These are phyloP conservation scores for Hydnum rufescens DNA, from an alignment of 768 basidiomycete genomes.

Conservation along the genomic window DNA sequence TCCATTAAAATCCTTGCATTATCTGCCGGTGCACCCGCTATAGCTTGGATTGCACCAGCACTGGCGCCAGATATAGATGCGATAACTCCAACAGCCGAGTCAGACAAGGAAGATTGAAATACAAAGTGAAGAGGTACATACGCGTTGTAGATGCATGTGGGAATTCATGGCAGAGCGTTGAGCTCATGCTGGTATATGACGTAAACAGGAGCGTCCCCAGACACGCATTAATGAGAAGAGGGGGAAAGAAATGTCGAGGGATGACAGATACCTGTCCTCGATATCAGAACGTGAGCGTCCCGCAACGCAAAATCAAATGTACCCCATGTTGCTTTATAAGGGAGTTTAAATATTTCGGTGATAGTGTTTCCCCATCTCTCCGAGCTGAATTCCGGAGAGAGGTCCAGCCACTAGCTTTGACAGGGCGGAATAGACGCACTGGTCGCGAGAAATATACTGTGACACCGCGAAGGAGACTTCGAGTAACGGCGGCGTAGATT, in stretches of 20 bases:
- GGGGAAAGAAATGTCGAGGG: slow-evolving; percentile 10
- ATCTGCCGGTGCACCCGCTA: slow-evolving; percentile 10
- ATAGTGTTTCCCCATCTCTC: slow-evolving; percentile 3
- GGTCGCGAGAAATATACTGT: slow-evolving; percentile 10
- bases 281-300: neutral
- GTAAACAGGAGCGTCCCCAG: slow-evolving; percentile 10
- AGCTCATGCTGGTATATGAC: slow-evolving; percentile 5
- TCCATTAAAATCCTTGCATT: slow-evolving; percentile 9
- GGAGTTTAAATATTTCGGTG: slow-evolving; percentile 6
- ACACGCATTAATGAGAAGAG: slow-evolving; percentile 8
- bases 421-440: slow-evolving; percentile 8
- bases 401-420: slow-evolving; percentile 10
- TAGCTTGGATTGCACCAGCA: slow-evolving; percentile 6
- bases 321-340: slow-evolving; percentile 10
- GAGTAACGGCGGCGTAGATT: slow-evolving; percentile 9
- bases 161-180: neutral
- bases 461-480: slow-evolving; percentile 6
- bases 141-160: slow-evolving; percentile 5
- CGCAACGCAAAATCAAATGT: neutral
- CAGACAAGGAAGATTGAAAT: neutral
- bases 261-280: slow-evolving; percentile 6
- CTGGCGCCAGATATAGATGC: slow-evolving; percentile 6
- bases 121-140: neutral
- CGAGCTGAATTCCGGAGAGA: slow-evolving; percentile 6
- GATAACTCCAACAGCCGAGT: neutral